A percentile compares a stretch with the other conserved stretches of the same genome.
Evolutionary conservation across 1,284 basidiomycete species (phyloP).

Genomic region (Neolentinus lepideus): DNA sequence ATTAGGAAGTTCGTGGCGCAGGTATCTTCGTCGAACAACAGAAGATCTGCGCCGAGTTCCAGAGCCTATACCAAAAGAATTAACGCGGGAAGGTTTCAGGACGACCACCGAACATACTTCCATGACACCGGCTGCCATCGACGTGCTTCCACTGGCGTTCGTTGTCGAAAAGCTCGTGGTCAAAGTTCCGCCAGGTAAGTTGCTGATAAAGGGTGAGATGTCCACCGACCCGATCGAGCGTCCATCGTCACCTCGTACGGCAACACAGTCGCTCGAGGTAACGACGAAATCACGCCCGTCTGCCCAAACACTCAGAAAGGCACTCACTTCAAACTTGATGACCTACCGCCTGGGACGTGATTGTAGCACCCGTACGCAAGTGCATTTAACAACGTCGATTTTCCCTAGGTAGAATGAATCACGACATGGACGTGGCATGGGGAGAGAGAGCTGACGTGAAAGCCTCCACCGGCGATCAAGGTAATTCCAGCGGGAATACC

Average conservation of each 20-base stretch:
- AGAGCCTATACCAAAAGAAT: constrained; percentile 7
- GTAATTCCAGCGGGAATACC: constrained; percentile 13
- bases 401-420: constrained; percentile 9
- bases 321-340: background rate
- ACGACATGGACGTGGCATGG: background rate
- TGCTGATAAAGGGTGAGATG: constrained; percentile 16
- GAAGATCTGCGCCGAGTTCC: constrained; percentile 14
- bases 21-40: constrained; percentile 18
- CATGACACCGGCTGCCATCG: constrained; percentile 17
- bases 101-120: constrained; percentile 8
- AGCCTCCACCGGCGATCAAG: constrained; percentile 17
- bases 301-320: background rate
- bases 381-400: constrained; percentile 16
- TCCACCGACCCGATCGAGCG: constrained; percentile 14
- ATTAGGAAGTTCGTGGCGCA: constrained; percentile 19
- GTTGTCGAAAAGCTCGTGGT: constrained; percentile 15
- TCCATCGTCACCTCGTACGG: constrained; percentile 16
- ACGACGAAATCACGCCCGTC: constrained; percentile 17
- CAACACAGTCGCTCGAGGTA: constrained; percentile 10
- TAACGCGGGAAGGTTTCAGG: too few species aligned
- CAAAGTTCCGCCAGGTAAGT: constrained; percentile 11
- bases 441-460: constrained; percentile 10
- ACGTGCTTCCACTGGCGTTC: constrained; percentile 19
- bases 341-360: constrained; percentile 15
- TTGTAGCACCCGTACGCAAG: constrained; percentile 17